phyloP scores from a whole-genome alignment of 768 basidiomycete genomes.

The Russula dissimulans region DNA sequence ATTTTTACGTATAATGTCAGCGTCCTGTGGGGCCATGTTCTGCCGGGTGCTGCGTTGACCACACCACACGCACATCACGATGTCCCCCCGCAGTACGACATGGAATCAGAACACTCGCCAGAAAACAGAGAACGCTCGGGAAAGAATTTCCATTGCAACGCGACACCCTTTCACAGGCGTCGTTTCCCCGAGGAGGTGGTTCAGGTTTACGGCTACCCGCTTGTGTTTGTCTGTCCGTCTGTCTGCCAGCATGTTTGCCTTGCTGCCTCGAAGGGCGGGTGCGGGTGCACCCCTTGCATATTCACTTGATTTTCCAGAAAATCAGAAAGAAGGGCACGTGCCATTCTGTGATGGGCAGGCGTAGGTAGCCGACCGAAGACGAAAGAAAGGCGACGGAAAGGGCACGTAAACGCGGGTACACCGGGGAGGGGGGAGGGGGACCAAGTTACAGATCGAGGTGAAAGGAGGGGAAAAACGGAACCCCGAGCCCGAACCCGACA shows the following conservation, averaged over 20 bases:
- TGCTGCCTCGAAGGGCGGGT: no score
- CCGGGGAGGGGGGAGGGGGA: background rate
- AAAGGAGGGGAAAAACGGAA: background rate
- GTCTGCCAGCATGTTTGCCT: background rate
- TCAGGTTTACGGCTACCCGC: background rate
- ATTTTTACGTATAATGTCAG: conserved; percentile 12
- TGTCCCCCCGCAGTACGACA: conserved; percentile 1
- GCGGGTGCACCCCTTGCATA: background rate
- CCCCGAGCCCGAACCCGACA: no score
- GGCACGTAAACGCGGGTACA: background rate
- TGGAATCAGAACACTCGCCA: conserved; percentile 10
- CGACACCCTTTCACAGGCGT: background rate
- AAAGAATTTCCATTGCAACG: background rate
- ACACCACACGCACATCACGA: background rate
- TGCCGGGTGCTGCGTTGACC: background rate
- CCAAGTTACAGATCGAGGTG: background rate
- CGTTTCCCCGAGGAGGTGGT: no score
- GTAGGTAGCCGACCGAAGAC: background rate
- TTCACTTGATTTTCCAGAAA: background rate
- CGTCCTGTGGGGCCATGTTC: background rate
- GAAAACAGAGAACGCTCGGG: background rate
- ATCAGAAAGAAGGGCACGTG: background rate
- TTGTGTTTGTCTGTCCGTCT: background rate
- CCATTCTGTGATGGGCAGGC: background rate
- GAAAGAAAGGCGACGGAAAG: background rate